These are phyloP conservation scores for Lepidopterella palustris DNA, from an alignment of 495 filamentous ascomycete species.

Conservation along the genomic window DNA sequence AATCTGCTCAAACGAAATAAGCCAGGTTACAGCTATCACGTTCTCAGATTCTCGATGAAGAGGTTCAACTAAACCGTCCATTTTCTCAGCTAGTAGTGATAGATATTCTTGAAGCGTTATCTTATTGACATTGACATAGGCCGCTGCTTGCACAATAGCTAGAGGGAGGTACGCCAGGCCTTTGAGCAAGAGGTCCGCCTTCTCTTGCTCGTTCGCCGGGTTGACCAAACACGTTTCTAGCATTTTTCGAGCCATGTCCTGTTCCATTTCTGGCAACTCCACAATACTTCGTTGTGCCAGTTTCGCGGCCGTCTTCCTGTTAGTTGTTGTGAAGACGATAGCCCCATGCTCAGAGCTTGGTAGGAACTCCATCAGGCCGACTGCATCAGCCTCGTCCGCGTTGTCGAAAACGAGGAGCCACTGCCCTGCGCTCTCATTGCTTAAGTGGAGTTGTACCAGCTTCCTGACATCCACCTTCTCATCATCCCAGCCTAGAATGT, in stretches of 20 bases:
- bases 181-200: not conserved
- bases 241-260: conserved; percentile 1
- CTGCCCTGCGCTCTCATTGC: conserved; percentile 18
- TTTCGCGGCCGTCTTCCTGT: conserved; percentile 32
- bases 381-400: conserved; percentile 10
- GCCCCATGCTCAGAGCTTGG: conserved; percentile 20
- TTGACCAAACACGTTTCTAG: not conserved
- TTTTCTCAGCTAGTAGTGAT: conserved; percentile 1
- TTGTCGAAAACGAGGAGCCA: conserved; percentile 24
- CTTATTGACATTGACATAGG: too few relatives aligned
- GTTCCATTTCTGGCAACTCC: conserved; percentile 3
- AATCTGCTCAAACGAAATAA: conserved; percentile 3
- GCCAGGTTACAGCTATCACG: not conserved
- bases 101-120: not conserved
- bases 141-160: conserved; percentile 18
- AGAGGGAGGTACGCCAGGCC: conserved; percentile 9
- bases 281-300: conserved; percentile 2
- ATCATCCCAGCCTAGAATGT: conserved; percentile 1
- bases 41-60: not conserved
- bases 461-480: not conserved
- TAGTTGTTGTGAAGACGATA: conserved; percentile 50
- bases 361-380: conserved; percentile 2
- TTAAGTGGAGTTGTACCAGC: conserved; percentile 1
- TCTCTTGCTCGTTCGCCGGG: conserved; percentile 1
- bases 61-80: not conserved